Base-by-base conservation (phyloP, 139 green algal genomes). In the Klebsormidium nitens region DNA sequence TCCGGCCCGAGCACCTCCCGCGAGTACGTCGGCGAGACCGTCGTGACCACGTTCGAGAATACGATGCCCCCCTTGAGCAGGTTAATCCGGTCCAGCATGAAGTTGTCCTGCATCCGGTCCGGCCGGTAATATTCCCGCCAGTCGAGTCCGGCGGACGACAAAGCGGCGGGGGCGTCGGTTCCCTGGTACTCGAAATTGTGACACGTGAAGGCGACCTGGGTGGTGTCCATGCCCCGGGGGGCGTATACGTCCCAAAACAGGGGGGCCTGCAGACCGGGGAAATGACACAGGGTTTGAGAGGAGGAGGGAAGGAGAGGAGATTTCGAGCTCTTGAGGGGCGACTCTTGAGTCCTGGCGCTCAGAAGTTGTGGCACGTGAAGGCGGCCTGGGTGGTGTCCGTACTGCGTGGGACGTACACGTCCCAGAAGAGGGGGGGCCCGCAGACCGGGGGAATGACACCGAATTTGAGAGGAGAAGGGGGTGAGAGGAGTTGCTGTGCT, bases 41-140 rank as follows among this genome's bases (percentile, higher is more conserved):
- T 81, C 36, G 75, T 85, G 11, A 96, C 90, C 52, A 85, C 79
- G 59, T 96, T 89, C 65, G 77, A 89, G 55, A 84, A 86, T 59
- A 88, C 76, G 1, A 87, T 84, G 4, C 90, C 92, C 64, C 71
- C 71, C 71, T 78, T 78, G 39, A 80, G 66, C 37, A 81, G 74
- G 59, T 81, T 81, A 44, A 81, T 66, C 11, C 32, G 11, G 40
- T 77, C 58, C 4, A 31, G 67, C 42, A 67, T 56, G 56, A 72
- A 77, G 55, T 78, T 77, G 68, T 81, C 74, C 35, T 71, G 36
- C 56, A 81, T 71, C 3, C 67, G 52, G 14, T 77, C 74, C 5
- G 49, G 39, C 28, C 19, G 17, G 63, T 69, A 38, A 14, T 73
- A 37, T 8, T 19, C 35, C 11, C 1, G n/a, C 28, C 47, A 36